Percentiles rank a stretch among this genome's conserved stretches.
These are phyloP conservation scores for Russula brevipes DNA, from an alignment of 768 basidiomycete species.

Conservation along the genomic window DNA sequence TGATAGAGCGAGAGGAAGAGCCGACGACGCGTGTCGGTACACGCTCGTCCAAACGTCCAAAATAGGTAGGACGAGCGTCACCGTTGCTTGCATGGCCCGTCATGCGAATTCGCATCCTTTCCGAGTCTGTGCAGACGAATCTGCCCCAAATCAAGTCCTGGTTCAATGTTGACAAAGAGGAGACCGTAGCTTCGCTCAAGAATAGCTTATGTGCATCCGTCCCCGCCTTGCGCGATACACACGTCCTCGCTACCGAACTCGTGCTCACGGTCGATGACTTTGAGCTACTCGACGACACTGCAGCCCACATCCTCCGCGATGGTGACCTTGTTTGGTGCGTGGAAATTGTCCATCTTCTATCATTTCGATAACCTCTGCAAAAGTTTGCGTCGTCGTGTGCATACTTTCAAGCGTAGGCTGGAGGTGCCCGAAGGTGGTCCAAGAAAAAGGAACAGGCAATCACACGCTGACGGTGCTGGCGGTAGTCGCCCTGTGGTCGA, in stretches of 20 bases:
- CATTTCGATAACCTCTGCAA: background rate
- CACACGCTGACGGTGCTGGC: background rate
- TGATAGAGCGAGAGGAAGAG: background rate
- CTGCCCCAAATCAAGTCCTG: slow-evolving; percentile 24
- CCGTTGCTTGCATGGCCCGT: too few species aligned
- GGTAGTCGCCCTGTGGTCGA: background rate
- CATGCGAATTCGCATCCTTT: slow-evolving; percentile 23
- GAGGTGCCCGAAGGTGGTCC: background rate
- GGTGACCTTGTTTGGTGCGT: slow-evolving; percentile 23
- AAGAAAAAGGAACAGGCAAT: slow-evolving; percentile 8
- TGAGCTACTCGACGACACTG: slow-evolving; percentile 20
- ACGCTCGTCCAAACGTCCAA: too few species aligned
- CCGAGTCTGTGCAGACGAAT: slow-evolving; percentile 11
- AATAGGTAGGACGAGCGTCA: too few species aligned
- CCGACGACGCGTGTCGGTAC: background rate
- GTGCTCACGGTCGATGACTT: slow-evolving; percentile 24
- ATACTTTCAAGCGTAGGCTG: slow-evolving; percentile 12
- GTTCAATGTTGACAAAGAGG: slow-evolving; percentile 13
- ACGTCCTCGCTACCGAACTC: slow-evolving; percentile 8
- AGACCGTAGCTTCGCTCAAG: slow-evolving; percentile 13
- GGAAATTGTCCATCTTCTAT: background rate
- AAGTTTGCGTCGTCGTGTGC: slow-evolving; percentile 16
- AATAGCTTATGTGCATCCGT: slow-evolving; percentile 13
- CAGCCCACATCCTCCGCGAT: slow-evolving; percentile 20
- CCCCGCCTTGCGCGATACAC: slow-evolving; percentile 16